A percentile compares a stretch with the other conserved stretches of the same genome.
Conservation (phyloP, 2,329 filamentous ascomycete species). For the Sclerotinia minor region DNA sequence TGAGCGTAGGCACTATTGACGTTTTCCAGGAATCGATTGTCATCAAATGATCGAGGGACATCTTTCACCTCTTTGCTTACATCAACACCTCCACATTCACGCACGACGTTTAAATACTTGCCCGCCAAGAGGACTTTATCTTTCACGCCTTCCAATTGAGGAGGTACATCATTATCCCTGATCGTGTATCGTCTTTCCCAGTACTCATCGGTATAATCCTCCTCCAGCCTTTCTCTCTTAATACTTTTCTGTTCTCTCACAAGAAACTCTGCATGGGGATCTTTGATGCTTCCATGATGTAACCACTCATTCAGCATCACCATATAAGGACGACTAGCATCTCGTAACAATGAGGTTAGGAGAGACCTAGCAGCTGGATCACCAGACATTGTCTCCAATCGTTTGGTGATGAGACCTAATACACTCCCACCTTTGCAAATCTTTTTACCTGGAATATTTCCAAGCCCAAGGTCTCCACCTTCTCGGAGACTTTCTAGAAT, state of each 20-base stretch:
- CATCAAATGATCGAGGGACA: slow-evolving; percentile 90
- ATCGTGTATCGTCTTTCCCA: slow-evolving; percentile 98
- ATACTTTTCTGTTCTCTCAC: slow-evolving; percentile 97
- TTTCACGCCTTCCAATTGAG: slow-evolving; percentile 85
- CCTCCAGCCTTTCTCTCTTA: slow-evolving; percentile 81
- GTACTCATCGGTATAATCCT: slow-evolving; percentile 98
- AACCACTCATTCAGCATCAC: slow-evolving; percentile 98
- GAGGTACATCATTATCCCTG: slow-evolving; percentile 85
- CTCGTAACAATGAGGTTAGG: slow-evolving; percentile 77
- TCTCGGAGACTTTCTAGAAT: slow-evolving; percentile 88
- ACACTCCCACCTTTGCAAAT: slow-evolving; percentile 96
- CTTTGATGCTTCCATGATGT: slow-evolving; percentile 91
- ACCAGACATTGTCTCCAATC: slow-evolving; percentile 86
- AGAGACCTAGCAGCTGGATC: slow-evolving; percentile 84
- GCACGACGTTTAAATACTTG: slow-evolving; percentile 96
- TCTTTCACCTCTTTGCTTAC: slow-evolving; percentile 85
- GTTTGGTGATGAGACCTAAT: slow-evolving; percentile 80
- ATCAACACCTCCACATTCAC: slow-evolving; percentile 94
- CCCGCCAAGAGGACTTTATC: slow-evolving; percentile 93
- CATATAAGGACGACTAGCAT: slow-evolving; percentile 95
- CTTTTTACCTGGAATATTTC: slow-evolving; percentile 80
- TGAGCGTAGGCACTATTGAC: slow-evolving; percentile 94
- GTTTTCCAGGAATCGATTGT: slow-evolving; percentile 89
- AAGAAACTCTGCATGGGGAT: slow-evolving; percentile 90
- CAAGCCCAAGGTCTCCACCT: slow-evolving; percentile 77